Base-by-base conservation (phyloP, 352 stramenopile species). In the Phytophthora europaea region DNA sequence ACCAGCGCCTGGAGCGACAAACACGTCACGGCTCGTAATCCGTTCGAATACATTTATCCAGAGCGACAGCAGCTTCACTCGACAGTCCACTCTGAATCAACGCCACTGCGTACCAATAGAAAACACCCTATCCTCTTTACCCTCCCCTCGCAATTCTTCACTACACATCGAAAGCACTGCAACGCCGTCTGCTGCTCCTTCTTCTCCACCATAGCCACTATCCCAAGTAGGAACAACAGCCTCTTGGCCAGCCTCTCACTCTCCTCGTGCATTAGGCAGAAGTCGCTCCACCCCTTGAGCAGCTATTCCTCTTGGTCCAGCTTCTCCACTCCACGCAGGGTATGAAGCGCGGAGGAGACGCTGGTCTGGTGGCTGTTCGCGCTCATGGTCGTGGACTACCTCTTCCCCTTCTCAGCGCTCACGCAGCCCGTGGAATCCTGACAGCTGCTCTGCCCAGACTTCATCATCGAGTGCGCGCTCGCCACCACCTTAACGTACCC, bases 381-480 rank as follows among this genome's bases (percentile, higher is more conserved):
- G 57, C 82, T 94, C 54, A 81, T 94, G 22, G 88, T 87, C 59
- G 81, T 94, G 43, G 90, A 88, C 23, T 96, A 96, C 70, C 75
- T 96, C 61, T 96, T 96, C 70, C 90, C 90, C 16, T 96, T 96
- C 75, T 96, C 90, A 51, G 90, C 90, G 54, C 85, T 96, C 65
- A 96, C 90, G 47, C 90, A 96, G 75, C 90, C 90, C n/a, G 88
- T 95, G 61, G 90, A 96, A 78, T 96, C 95, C 75, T 96, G 90
- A 88, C 88, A 91, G 58, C 75, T 91, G 78, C 78, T 95, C 16
- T 96, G 95, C 65, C 90, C 90, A 3, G 85, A 95, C 75, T 94
- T 82, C 72, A 96, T 94, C 75, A 93, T 96, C 59, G 90, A 96
- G 73, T 96, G 95, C 64, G 81, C 82, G 31, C 82, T 96, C 67